These are phyloP conservation scores for Plasmodiophora brassicae DNA, from an alignment of 208 protist genomes.

Conservation along the genomic window DNA sequence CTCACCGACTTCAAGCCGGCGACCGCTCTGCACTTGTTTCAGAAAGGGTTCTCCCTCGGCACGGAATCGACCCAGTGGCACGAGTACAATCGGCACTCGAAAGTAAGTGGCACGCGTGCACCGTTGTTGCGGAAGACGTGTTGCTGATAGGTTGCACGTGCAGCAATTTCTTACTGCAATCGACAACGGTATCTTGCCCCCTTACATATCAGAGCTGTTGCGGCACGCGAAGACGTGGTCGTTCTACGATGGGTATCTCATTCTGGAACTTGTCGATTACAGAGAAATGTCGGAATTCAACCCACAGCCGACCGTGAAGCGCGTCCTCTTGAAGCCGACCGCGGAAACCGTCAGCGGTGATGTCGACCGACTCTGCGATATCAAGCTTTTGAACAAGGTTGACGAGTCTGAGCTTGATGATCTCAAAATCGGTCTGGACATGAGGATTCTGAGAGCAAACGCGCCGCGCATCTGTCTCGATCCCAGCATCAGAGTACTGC, in stretches of 20 bases:
- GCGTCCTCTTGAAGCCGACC: not conserved
- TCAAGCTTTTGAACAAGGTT: not conserved
- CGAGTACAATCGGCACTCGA: constrained; percentile 16
- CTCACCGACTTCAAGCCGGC: not conserved
- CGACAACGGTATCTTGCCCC: not conserved
- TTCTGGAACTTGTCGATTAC: not conserved
- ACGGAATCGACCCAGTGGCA: not conserved
- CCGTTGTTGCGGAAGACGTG: too few relatives aligned
- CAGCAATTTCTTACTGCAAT: constrained; percentile 14
- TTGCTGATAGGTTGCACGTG: not conserved
- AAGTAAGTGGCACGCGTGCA: not conserved
- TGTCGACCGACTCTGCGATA: constrained; percentile 13
- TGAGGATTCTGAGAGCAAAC: constrained; percentile 1
- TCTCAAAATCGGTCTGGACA: not conserved
- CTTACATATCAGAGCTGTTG: not conserved
- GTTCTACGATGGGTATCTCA: not conserved
- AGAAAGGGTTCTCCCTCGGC: not conserved
- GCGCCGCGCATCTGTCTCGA: not conserved
- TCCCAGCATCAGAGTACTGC: not conserved
- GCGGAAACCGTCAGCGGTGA: not conserved
- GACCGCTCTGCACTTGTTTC: not conserved
- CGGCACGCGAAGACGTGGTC: not conserved
- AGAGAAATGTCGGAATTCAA: not conserved
- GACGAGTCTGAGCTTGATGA: not conserved
- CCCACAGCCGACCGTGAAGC: not conserved